These are phyloP conservation scores for Diaporthe sp. DNA, from an alignment of 2,329 filamentous ascomycete genomes.

Conservation along the genomic window DNA sequence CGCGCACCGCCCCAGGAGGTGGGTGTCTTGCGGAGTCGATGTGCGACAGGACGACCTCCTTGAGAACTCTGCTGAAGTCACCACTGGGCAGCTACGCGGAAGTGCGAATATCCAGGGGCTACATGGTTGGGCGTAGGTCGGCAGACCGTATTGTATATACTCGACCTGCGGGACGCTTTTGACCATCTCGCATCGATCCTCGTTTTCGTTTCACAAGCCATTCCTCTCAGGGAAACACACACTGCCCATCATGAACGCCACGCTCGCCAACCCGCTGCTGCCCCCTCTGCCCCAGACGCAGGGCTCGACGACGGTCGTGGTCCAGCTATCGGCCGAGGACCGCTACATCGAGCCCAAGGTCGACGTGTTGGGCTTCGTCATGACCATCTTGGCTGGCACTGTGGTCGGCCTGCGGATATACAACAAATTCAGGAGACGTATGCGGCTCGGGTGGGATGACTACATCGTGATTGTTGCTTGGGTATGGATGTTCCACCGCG, in stretches of 20 bases:
- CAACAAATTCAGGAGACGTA: slow-evolving; percentile 27
- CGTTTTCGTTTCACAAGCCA: slow-evolving; percentile 14
- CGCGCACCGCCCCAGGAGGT: not conserved
- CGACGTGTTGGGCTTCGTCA: slow-evolving; percentile 9
- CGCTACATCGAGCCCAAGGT: slow-evolving; percentile 20
- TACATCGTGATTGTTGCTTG: slow-evolving; percentile 33
- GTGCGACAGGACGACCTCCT: slow-evolving; percentile 21
- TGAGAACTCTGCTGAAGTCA: slow-evolving; percentile 14
- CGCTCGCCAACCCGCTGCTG: slow-evolving; percentile 3
- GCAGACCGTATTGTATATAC: slow-evolving; percentile 1
- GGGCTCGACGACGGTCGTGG: not conserved
- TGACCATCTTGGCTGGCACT: slow-evolving; percentile 2
- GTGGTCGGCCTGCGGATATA: slow-evolving; percentile 31
- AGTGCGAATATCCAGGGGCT: not conserved
- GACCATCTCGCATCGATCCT: slow-evolving; percentile 3
- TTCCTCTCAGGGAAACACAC: slow-evolving; percentile 13
- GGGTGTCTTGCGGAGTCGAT: not conserved
- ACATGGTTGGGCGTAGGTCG: not conserved
- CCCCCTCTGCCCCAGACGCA: slow-evolving; percentile 7
- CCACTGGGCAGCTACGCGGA: not conserved
- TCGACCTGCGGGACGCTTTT: not conserved
- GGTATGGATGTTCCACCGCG: not conserved
- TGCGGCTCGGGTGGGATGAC: slow-evolving; percentile 33
- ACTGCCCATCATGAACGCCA: not conserved
- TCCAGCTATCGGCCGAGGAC: slow-evolving; percentile 16